phyloP scores from a whole-genome alignment of 2,329 filamentous ascomycete species.

The Thielaviopsis cerberus region DNA sequence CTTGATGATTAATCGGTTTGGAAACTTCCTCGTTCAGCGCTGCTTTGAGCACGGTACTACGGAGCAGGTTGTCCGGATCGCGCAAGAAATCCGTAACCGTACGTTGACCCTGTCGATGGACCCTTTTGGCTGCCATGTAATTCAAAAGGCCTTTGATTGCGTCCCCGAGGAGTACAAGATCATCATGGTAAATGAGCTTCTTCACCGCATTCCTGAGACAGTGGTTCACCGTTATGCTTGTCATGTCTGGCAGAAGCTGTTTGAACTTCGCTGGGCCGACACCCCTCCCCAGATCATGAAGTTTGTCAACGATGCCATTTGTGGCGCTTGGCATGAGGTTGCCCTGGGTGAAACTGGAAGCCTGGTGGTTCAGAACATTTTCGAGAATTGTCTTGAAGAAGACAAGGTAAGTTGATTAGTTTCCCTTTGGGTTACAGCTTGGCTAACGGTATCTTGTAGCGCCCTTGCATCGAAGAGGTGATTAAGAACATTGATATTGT shows the following conservation, averaged over 20 bases:
- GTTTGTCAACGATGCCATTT: constrained; percentile 85
- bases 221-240: constrained; percentile 97
- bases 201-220: constrained; percentile 88
- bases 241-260: constrained; percentile 98
- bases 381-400: constrained; percentile 95
- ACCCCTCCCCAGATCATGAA: constrained; percentile 96
- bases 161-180: constrained; percentile 96
- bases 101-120: constrained; percentile 94
- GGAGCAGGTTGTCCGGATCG: constrained; percentile 87
- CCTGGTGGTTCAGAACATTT: constrained; percentile 96
- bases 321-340: constrained; percentile 97
- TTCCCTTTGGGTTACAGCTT: not conserved
- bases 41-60: constrained; percentile 96
- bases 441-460: constrained; percentile 31
- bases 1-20: constrained; percentile 95
- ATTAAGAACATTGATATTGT: constrained; percentile 89
- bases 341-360: constrained; percentile 93
- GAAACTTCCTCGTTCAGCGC: constrained; percentile 93
- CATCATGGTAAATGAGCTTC: constrained; percentile 93
- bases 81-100: constrained; percentile 81
- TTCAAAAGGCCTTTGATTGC: constrained; percentile 96
- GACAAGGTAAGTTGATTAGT: constrained; percentile 61
- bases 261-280: constrained; percentile 88
- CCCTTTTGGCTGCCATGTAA: constrained; percentile 91
- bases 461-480: constrained; percentile 92